Evolutionary conservation across 345 rosid genomes (phyloP).

Genomic region (Eucalyptus curtisii): DNA sequence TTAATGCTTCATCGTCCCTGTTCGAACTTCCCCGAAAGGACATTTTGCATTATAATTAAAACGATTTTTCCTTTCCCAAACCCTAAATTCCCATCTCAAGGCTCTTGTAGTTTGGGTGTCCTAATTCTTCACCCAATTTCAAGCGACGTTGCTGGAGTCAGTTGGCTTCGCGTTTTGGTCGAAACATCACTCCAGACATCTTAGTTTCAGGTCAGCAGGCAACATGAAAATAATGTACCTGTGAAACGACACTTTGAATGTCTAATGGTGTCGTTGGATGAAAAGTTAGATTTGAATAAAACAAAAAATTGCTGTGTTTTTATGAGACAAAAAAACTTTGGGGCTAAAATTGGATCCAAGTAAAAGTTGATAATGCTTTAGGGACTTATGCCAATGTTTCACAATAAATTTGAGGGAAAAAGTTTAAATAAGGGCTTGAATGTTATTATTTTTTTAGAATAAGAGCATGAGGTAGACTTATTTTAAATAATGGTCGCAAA

Average conservation of each 20-base stretch:
- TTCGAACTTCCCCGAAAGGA: neutral
- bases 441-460: too few relatives aligned
- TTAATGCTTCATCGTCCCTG: neutral
- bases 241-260: neutral
- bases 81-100: neutral
- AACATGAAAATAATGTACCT: neutral
- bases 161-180: neutral
- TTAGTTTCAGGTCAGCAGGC: neutral
- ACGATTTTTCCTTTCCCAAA: neutral
- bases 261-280: neutral
- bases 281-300: neutral
- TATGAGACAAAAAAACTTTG: neutral
- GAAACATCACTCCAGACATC: neutral
- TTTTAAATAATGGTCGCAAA: too few relatives aligned
- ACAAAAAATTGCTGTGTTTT: neutral
- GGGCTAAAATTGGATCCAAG: neutral
- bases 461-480: too few relatives aligned
- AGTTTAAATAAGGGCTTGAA: neutral
- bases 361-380: neutral
- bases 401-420: neutral
- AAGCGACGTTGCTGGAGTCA: neutral
- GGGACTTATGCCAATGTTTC: neutral
- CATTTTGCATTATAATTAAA: neutral
- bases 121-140: neutral
- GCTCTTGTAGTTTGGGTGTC: neutral